Evolutionary conservation across 2,329 filamentous ascomycete genomes (phyloP), one percentile per base, ranked within the genome.

Genomic region (Plectosphaerella plurivora): DNA sequence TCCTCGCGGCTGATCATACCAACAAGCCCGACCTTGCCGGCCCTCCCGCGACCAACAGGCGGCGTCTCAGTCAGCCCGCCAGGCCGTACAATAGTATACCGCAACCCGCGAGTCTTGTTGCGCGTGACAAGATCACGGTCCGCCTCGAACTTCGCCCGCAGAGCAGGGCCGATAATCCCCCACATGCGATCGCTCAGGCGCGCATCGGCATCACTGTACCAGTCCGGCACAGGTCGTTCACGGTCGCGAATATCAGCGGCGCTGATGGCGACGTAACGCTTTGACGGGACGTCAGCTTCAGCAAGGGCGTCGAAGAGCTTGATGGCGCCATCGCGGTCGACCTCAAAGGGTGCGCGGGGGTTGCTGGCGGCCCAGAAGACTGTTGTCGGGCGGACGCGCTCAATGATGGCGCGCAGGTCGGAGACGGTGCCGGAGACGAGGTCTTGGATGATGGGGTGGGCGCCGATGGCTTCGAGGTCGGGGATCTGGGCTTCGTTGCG

Each of bases 321-420:
- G 53, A 77, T 71, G 5, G 74, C 75, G 12, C 69, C 74, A 51
- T 73, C 69, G 25, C 69, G 61, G 57, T 79, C 75, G 24, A 79
- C 73, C 15, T 66, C 64, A 33, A 65, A 60, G 15, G 74, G 76
- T 22, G 74, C 65, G 37, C 69, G 68, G 2, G 71, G 65, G 16
- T 68, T 68, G 53, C 67, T 57, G 22, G 68, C 68, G 5, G 63
- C 59, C 63, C 67, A 70, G 42, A 71, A 59, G 16, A 70, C 58
- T 5, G 60, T 52, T 39, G 65, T 61, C 3, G 72, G 68, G 14
- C 63, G 57, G 16, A 58, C 59, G 22, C 61, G 55, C 28, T 61
- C 57, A 54, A 76, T 71, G 15, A 66, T 69, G 8, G 59, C 54
- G 25, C 66, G 60, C 16, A 77, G 60, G 54, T 72, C 68, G 15